Conservation (phyloP, 805 yeast species). For the Hanseniaspora clermontiae region DNA sequence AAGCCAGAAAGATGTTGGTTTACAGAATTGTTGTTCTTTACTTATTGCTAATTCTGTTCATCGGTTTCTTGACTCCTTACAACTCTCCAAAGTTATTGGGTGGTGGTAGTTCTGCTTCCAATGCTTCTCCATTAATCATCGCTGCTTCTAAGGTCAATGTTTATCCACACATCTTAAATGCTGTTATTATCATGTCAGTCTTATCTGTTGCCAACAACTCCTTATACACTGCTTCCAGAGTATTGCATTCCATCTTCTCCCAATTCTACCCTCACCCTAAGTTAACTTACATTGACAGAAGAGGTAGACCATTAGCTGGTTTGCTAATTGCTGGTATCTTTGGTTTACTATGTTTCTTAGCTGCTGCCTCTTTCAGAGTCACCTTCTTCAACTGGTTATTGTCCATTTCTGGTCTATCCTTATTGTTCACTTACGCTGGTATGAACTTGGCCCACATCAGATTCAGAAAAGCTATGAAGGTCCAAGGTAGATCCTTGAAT, state of each 20-base stretch:
- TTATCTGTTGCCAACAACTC: conserved; percentile 75
- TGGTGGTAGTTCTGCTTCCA: conserved; percentile 31
- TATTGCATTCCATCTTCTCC: conserved; percentile 33
- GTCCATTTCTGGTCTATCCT: conserved; percentile 49
- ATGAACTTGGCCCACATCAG: conserved; percentile 47
- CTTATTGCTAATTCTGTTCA: conserved; percentile 38
- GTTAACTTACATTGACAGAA: conserved; percentile 45
- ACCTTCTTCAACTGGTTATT: conserved; percentile 53
- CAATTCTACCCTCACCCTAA: conserved; percentile 32
- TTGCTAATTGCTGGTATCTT: conserved; percentile 38
- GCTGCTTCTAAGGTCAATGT: conserved; percentile 41
- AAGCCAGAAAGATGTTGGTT: conserved; percentile 41
- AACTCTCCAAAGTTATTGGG: conserved; percentile 33
- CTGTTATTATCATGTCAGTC: conserved; percentile 61
- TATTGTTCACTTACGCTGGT: conserved; percentile 49
- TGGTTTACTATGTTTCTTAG: conserved; percentile 54
- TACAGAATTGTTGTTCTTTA: conserved; percentile 45
- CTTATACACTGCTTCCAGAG: conserved; percentile 65
- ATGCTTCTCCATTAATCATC: conserved; percentile 39
- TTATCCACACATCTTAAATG: conserved; percentile 65
- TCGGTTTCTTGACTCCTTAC: conserved; percentile 48
- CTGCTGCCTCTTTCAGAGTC: conserved; percentile 47
- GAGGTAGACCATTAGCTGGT: conserved; percentile 52
- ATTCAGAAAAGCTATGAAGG: conserved; percentile 45
- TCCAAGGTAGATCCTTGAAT: conserved; percentile 38